A percentile compares a stretch with the other conserved stretches of the same genome.
These are phyloP conservation scores for Pharus latifolius DNA, from an alignment of 176 grass and related monocot genomes.

Conservation along the genomic window DNA sequence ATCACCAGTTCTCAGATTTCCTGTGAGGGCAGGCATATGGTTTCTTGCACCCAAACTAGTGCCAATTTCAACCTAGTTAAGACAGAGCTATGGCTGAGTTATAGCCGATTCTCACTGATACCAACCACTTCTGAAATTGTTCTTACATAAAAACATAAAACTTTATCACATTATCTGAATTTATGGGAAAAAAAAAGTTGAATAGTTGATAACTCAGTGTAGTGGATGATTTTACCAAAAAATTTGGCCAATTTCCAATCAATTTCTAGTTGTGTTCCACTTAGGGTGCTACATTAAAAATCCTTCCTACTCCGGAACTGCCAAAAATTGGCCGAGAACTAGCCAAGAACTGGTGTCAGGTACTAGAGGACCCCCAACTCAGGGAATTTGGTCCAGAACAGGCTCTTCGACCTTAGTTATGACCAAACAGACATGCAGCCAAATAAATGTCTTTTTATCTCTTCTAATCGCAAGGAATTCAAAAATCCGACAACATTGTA, in stretches of 20 bases:
- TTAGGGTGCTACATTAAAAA: not conserved
- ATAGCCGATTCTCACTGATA: not conserved
- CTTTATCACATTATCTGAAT: not conserved
- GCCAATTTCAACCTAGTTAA: not conserved
- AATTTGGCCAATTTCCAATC: not conserved
- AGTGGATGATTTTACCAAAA: not conserved
- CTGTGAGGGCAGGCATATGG: not conserved
- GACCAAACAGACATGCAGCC: not conserved
- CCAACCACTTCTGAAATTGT: not conserved
- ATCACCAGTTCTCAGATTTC: not conserved
- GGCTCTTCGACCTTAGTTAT: not conserved
- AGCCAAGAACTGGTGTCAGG: not conserved
- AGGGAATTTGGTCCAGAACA: not conserved
- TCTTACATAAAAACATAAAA: not conserved
- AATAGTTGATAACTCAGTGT: not conserved
- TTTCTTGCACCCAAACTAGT: not conserved
- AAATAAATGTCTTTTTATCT: not conserved
- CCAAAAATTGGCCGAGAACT: not conserved
- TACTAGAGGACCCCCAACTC: too few relatives aligned
- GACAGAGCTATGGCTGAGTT: too few relatives aligned
- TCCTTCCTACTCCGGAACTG: not conserved
- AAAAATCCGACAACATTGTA: not conserved
- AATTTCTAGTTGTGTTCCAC: not conserved
- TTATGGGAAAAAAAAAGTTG: not conserved
- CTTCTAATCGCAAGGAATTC: not conserved